Percentiles rank a stretch among this genome's conserved stretches.
phyloP scores from a whole-genome alignment of 106 monocot species.

The Dendrobium officinale region DNA sequence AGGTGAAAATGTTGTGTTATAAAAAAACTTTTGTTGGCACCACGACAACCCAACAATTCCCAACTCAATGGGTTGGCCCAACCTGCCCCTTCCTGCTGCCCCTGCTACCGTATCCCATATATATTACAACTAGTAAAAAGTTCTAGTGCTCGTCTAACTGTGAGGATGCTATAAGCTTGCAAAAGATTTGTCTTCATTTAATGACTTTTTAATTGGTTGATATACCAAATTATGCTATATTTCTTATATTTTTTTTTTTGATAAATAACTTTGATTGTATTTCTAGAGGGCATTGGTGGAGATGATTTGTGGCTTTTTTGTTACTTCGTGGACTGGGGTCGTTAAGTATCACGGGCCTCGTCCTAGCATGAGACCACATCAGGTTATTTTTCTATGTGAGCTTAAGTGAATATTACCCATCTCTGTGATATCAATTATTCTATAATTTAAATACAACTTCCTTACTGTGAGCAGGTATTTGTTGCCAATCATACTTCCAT shows the following conservation, averaged over 20 bases:
- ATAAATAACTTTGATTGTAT: background rate
- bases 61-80: no score
- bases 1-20: no score
- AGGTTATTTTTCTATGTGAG: constrained; percentile 24
- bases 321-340: constrained; percentile 98
- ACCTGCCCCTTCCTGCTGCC: no score
- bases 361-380: constrained; percentile 86
- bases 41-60: no score
- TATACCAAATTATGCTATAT: background rate
- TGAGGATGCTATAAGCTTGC: background rate
- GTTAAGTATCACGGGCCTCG: constrained; percentile 95
- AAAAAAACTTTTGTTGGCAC: no score
- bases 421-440: background rate
- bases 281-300: background rate
- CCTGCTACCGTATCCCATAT: background rate
- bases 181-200: background rate
- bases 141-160: background rate
- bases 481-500: constrained; percentile 98
- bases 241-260: background rate
- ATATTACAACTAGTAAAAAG: background rate
- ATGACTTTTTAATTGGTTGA: background rate
- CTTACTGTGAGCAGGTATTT: constrained; percentile 52
- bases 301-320: constrained; percentile 15
- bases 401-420: background rate
- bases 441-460: background rate